Evolutionary conservation across 148 eudicot genomes (phyloP).

Genomic region (Rhododendron ferrugineum): DNA sequence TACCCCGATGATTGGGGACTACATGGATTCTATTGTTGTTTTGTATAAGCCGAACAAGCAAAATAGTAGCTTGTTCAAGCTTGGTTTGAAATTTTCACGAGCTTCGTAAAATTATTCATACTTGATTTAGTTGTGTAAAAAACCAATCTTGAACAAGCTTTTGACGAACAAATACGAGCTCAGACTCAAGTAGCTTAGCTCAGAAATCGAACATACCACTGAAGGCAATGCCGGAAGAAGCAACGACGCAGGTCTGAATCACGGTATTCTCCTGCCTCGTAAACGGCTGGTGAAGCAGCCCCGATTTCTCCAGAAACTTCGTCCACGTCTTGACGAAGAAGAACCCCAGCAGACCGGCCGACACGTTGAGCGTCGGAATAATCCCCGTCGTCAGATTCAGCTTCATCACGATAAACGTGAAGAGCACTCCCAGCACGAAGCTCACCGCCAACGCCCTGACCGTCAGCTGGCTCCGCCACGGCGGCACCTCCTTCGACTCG

Average conservation of each 20-base stretch:
- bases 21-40: no score
- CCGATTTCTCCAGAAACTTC: conserved; percentile 29
- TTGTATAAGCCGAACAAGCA: no score
- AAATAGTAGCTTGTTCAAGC: no score
- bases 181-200: conserved; percentile 5
- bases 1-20: no score
- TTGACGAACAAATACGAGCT: no score
- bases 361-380: conserved; percentile 61
- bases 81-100: no score
- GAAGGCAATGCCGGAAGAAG: conserved; percentile 69
- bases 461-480: conserved; percentile 57
- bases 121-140: no score
- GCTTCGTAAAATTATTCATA: no score
- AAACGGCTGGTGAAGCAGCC: conserved; percentile 45
- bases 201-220: conserved; percentile 37
- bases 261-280: conserved; percentile 76
- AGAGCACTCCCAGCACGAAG: conserved; percentile 34
- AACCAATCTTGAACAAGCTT: no score
- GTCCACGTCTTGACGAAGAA: conserved; percentile 67
- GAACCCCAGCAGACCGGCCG: conserved; percentile 63
- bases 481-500: conserved; percentile 40
- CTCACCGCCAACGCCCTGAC: conserved; percentile 47
- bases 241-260: conserved; percentile 70
- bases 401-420: conserved; percentile 62
- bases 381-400: conserved; percentile 63